Evolutionary conservation across 495 filamentous ascomycete genomes (phyloP), one percentile per base, ranked within the genome.

Genomic region (Penicillium bialowiezense): DNA sequence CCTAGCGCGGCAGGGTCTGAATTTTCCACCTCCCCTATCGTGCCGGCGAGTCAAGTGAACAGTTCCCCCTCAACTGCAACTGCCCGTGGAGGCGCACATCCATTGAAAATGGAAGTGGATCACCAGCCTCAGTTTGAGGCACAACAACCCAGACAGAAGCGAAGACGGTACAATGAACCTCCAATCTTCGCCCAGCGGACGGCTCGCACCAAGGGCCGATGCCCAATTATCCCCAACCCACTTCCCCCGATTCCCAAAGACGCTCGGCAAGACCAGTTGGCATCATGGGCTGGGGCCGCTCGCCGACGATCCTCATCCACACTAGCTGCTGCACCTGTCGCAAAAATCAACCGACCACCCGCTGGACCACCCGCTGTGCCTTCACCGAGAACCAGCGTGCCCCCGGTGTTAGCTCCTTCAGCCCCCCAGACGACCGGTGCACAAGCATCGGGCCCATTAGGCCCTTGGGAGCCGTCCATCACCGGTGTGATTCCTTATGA

Each of bases 391-490:
- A 43, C 42, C 10, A 55, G 49, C 40, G 56, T 52, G 13, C 45
- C 45, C 19, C 35, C 35, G 21, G 41, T 48, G 9, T 39, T 52
- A 9, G 28, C 53, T 24, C 41, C 51, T 54, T 36, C 29, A 28
- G 45, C 41, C 32, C 50, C 44, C n/a, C 35, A 44, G 10, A 36
- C 46, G 5, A 53, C 38, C 29, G 23, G n/a, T 10, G 12, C 42
- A 10, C 43, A 45, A 33, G 9, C 44, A 15, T 52, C 60, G 20
- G 68, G 69, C 14, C 64, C 67, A 35, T 51, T 87, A 8, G 84
- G 84, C 1, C 77, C 74, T 1, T 92, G 88, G 88, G 90, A 95
- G 53, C 77, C 80, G 2, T 88, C 77, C 28, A 86, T 95, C 41
- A 81, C 78, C 5, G 80, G 79, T 26, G 64, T 72, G 1, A 79